These are phyloP conservation scores for Phlebiopsis flavidoalba DNA, from an alignment of 768 basidiomycete genomes.

Conservation along the genomic window DNA sequence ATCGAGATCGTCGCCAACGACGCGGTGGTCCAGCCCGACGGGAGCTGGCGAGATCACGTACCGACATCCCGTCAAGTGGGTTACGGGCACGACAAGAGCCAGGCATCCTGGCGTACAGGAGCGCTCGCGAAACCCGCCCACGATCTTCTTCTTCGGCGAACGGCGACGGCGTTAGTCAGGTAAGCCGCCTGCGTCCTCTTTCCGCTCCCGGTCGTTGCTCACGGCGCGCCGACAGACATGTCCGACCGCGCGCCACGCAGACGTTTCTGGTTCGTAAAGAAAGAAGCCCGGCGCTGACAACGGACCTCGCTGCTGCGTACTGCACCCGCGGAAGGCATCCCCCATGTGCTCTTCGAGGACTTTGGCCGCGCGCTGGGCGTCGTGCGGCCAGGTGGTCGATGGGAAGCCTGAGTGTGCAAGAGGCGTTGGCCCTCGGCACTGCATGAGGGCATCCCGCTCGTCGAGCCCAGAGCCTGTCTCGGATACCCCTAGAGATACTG, in stretches of 20 bases:
- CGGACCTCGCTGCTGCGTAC: conserved; percentile 74
- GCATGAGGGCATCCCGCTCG: conserved; percentile 3
- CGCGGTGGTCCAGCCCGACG: conserved; percentile 57
- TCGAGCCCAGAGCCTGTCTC: background rate
- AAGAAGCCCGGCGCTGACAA: conserved; percentile 73
- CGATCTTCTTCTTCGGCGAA: conserved; percentile 97
- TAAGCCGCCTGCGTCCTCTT: conserved; percentile 27
- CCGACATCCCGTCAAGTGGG: conserved; percentile 56
- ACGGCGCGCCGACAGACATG: conserved; percentile 52
- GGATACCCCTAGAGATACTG: background rate
- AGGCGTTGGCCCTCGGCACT: conserved; percentile 33
- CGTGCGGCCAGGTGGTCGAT: conserved; percentile 65
- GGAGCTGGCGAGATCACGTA: conserved; percentile 78
- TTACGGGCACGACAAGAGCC: conserved; percentile 95
- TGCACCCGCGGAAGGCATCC: conserved; percentile 76
- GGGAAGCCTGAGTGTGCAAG: conserved; percentile 55
- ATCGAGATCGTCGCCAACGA: conserved; percentile 97
- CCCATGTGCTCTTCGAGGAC: conserved; percentile 72
- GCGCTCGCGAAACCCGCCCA: conserved; percentile 63
- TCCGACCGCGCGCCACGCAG: conserved; percentile 90
- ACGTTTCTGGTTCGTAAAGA: conserved; percentile 96
- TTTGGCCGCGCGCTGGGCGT: conserved; percentile 58
- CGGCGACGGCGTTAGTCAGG: conserved; percentile 96
- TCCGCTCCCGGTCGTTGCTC: background rate
- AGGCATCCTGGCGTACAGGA: conserved; percentile 88